Evolutionary conservation across 2,329 filamentous ascomycete genomes (phyloP), one percentile per base, ranked within the genome.

Genomic region (Cladophialophora chaetospira): DNA sequence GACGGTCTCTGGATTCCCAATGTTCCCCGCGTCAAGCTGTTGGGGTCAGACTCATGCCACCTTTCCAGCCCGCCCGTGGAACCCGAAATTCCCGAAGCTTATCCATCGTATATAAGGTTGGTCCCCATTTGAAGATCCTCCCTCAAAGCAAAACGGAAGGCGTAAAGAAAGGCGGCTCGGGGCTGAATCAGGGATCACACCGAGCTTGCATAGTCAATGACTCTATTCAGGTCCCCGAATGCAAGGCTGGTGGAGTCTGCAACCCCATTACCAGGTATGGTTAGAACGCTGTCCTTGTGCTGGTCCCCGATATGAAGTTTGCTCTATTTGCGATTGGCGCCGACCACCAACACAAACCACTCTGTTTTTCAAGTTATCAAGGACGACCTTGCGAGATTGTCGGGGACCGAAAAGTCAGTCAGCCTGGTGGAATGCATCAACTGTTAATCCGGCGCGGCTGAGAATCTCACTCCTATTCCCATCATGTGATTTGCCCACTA

Each of bases 61-160:
- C 4, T 15, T 33, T 33, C 19, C 19, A 28, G 35, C 35, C 15
- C 8, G n/a, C 19, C 31, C 25, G 35, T 51, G 48, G 26, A 51
- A 51, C 48, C 48, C 48, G 48, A 51, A 26, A 36, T 42, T 25
- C 48, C 48, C 48, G 48, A 43, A 51, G 48, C 35, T 51, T 38
- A 43, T 21, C 36, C 48, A 19, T 8, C 2, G 2, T 25, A 5
- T 26, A 13, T 25, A 25, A 3, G n/a, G 13, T 23, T 44, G 42
- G 23, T 44, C 42, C 42, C 42, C 42, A 25, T 44, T 25, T 3
- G 36, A 17, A 15, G 4, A 28, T 17, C 19, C n/a, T 28, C 42
- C 21, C 10, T 19, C 23, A 25, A 23, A n/a, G n/a, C n/a, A n/a
- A n/a, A n/a, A n/a, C n/a, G n/a, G n/a, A n/a, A n/a, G n/a, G n/a